These are phyloP conservation scores for Candida caryicola DNA, from an alignment of 805 yeast species.

Conservation along the genomic window DNA sequence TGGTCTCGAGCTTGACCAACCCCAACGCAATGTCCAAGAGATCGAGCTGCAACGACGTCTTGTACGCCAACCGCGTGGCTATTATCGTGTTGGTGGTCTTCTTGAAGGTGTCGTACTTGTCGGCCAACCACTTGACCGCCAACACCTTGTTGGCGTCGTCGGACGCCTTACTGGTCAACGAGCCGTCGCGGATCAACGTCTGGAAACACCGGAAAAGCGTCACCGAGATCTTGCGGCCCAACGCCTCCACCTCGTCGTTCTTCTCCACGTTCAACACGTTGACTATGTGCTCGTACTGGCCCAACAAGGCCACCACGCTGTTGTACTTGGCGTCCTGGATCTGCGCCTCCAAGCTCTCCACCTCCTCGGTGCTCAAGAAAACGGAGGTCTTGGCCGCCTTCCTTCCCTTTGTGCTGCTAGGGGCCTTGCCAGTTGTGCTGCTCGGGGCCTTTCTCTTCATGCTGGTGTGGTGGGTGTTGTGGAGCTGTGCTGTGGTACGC, in stretches of 20 bases:
- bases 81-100: slow-evolving; percentile 41
- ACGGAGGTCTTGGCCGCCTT: slow-evolving; percentile 7
- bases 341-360: slow-evolving; percentile 24
- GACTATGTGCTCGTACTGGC: slow-evolving; percentile 29
- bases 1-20: slow-evolving; percentile 54
- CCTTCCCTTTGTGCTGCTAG: slow-evolving; percentile 3
- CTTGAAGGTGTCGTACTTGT: slow-evolving; percentile 56
- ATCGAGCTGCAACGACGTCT: slow-evolving; percentile 52
- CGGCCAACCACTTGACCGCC: slow-evolving; percentile 62
- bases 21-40: slow-evolving; percentile 54
- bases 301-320: slow-evolving; percentile 48
- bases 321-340: slow-evolving; percentile 51
- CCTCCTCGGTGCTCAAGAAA: slow-evolving; percentile 13
- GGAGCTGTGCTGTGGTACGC: background rate
- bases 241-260: slow-evolving; percentile 25
- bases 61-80: slow-evolving; percentile 38
- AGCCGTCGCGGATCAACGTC: slow-evolving; percentile 41
- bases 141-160: slow-evolving; percentile 45
- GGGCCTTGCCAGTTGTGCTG: slow-evolving; percentile 10
- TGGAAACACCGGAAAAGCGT: slow-evolving; percentile 49
- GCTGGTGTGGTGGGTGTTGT: slow-evolving; percentile 3
- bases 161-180: slow-evolving; percentile 32
- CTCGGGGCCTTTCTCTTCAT: slow-evolving; percentile 7
- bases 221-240: slow-evolving; percentile 41
- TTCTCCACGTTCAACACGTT: slow-evolving; percentile 12